A percentile compares a stretch with the other conserved stretches of the same genome.
Evolutionary conservation across 495 filamentous ascomycete genomes (phyloP).

Genomic region (Cercophora scortea): DNA sequence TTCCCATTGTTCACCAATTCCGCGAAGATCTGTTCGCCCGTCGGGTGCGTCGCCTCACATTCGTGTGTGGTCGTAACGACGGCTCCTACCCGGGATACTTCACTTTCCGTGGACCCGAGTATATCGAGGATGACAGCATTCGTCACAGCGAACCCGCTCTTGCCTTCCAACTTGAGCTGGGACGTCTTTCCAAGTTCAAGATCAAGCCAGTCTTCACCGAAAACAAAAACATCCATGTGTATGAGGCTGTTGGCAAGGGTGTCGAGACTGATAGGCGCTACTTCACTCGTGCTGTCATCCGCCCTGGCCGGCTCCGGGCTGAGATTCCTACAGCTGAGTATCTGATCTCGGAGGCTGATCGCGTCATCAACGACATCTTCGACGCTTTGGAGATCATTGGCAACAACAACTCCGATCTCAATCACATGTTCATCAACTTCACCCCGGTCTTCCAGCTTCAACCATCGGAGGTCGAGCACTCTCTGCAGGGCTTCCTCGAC

Average conservation of each 20-base stretch:
- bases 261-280: slow-evolving; percentile 94
- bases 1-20: slow-evolving; percentile 65
- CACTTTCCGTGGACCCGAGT: slow-evolving; percentile 90
- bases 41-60: slow-evolving; percentile 81
- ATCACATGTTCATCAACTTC: slow-evolving; percentile 99
- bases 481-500: slow-evolving; percentile 89
- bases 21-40: slow-evolving; percentile 76
- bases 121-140: slow-evolving; percentile 87
- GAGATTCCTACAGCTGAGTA: slow-evolving; percentile 97
- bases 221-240: slow-evolving; percentile 97
- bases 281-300: slow-evolving; percentile 91
- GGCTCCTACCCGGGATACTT: slow-evolving; percentile 95
- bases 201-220: slow-evolving; percentile 98
- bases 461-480: slow-evolving; percentile 86
- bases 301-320: slow-evolving; percentile 86
- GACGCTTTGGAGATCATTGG: slow-evolving; percentile 97
- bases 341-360: slow-evolving; percentile 92
- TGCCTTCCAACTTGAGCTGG: slow-evolving; percentile 95
- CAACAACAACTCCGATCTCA: slow-evolving; percentile 97
- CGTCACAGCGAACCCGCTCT: slow-evolving; percentile 94
- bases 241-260: slow-evolving; percentile 90
- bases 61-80: slow-evolving; percentile 92
- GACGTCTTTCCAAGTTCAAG: slow-evolving; percentile 89
- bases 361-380: slow-evolving; percentile 94
- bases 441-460: slow-evolving; percentile 87